Evolutionary conservation across 129 eudicot species (phyloP).

Genomic region (Chrysanthemum makinoi): DNA sequence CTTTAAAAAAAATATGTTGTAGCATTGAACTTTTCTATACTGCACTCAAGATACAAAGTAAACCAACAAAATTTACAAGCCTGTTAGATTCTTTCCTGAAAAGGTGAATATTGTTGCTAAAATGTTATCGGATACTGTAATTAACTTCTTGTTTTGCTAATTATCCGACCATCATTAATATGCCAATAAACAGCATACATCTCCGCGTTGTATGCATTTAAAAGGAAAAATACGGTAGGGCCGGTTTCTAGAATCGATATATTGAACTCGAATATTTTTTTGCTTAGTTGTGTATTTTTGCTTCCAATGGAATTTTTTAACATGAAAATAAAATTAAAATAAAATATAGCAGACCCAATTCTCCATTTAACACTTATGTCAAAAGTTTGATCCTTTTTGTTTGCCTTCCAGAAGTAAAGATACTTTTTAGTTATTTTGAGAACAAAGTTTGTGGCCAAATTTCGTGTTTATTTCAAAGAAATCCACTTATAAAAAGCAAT

Average conservation of each 20-base stretch:
- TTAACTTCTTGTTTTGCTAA: background rate
- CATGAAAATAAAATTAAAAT: constrained; percentile 23
- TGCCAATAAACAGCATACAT: too few relatives aligned
- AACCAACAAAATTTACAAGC: background rate
- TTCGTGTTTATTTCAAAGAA: constrained; percentile 25
- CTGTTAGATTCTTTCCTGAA: background rate
- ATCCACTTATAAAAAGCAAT: background rate
- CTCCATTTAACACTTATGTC: constrained; percentile 31
- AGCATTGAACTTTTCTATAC: too few relatives aligned
- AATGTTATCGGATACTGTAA: background rate
- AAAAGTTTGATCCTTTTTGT: constrained; percentile 39
- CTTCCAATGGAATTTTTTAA: constrained; percentile 6
- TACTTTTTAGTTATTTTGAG: constrained; percentile 20
- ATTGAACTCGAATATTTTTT: constrained; percentile 22
- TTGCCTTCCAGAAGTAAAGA: constrained; percentile 34
- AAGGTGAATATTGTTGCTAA: background rate
- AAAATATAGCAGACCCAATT: constrained; percentile 21
- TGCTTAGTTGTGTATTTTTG: constrained; percentile 16
- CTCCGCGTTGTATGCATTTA: too few relatives aligned
- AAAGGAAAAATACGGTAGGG: too few relatives aligned
- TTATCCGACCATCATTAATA: too few relatives aligned
- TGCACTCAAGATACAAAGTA: background rate
- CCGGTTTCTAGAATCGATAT: background rate
- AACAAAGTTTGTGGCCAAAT: constrained; percentile 16
- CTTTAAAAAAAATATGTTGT: too few relatives aligned